These are phyloP conservation scores for Thymus quinquecostatus DNA, from an alignment of 257 asterid genomes.

Conservation along the genomic window DNA sequence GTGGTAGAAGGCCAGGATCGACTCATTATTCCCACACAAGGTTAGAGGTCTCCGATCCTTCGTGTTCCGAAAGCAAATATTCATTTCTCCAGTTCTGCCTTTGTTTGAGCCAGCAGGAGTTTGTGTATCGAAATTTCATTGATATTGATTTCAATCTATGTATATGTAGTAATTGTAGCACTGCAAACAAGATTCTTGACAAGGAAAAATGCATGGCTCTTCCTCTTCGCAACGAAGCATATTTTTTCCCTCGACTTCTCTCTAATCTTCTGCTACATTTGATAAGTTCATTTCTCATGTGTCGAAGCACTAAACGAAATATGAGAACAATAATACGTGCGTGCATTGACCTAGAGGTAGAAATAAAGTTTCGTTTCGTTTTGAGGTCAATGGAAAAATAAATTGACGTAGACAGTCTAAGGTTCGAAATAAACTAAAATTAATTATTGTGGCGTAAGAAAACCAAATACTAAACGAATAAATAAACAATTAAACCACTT, in stretches of 20 bases:
- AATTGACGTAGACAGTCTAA: slow-evolving; percentile 10
- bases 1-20: slow-evolving; percentile 89
- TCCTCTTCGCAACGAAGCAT: too few relatives aligned
- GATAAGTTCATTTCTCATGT: not conserved
- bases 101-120: slow-evolving; percentile 9
- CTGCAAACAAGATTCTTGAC: slow-evolving; percentile 1
- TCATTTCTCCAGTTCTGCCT: slow-evolving; percentile 13
- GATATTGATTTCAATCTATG: slow-evolving; percentile 15
- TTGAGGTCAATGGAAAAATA: not conserved
- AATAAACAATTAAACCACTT: not conserved
- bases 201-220: not conserved
- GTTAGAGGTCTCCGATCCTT: slow-evolving; percentile 19
- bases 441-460: not conserved
- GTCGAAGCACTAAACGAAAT: too few relatives aligned
- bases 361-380: too few relatives aligned
- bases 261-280: not conserved
- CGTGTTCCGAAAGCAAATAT: not conserved
- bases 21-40: slow-evolving; percentile 63
- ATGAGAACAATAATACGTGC: too few relatives aligned
- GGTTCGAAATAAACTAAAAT: not conserved
- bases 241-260: not conserved
- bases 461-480: not conserved
- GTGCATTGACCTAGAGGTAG: too few relatives aligned
- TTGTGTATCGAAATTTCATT: not conserved
- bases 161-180: slow-evolving; percentile 9